Conservation (phyloP, 768 basidiomycete species). For the Mrakia frigida region DNA sequence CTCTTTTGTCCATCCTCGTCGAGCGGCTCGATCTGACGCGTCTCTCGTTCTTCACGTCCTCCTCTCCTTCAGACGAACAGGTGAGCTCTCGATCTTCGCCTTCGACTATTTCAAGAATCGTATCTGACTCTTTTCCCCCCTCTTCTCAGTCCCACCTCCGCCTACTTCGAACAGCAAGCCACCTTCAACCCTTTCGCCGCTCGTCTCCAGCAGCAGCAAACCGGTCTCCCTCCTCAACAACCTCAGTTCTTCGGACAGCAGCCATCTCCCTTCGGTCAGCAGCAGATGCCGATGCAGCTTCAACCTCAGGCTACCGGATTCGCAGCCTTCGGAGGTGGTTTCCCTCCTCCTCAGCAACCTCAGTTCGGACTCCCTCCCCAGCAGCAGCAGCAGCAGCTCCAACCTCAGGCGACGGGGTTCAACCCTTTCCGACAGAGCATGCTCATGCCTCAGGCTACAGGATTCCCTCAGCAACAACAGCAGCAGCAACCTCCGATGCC, state of each 20-base stretch:
- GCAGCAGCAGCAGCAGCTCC: slow-evolving; percentile 47
- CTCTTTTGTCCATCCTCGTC: no score
- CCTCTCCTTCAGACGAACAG: slow-evolving; percentile 44
- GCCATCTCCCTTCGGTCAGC: slow-evolving; percentile 45
- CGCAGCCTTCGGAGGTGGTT: slow-evolving; percentile 31
- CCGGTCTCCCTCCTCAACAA: slow-evolving; percentile 39
- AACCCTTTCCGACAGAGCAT: slow-evolving; percentile 84
- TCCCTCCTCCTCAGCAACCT: slow-evolving; percentile 24
- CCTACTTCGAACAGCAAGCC: slow-evolving; percentile 50
- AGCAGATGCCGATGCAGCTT: slow-evolving; percentile 42
- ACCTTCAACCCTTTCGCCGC: slow-evolving; percentile 71
- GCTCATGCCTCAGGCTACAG: slow-evolving; percentile 44
- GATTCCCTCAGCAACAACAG: slow-evolving; percentile 16
- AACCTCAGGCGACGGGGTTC: slow-evolving; percentile 53
- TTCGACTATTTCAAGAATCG: neutral
- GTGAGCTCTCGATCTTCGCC: slow-evolving; percentile 42
- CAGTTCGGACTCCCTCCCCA: slow-evolving; percentile 32
- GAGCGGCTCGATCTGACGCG: neutral
- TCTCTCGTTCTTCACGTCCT: neutral
- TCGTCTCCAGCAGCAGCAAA: slow-evolving; percentile 38
- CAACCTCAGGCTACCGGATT: slow-evolving; percentile 55
- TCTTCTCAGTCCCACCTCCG: slow-evolving; percentile 32
- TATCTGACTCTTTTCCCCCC: neutral
- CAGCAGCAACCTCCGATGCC: slow-evolving; percentile 7
- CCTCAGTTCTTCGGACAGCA: slow-evolving; percentile 45